Evolutionary conservation across 352 stramenopile genomes (phyloP), one percentile per base, ranked within the genome.

Genomic region (Pythium dissotocum): DNA sequence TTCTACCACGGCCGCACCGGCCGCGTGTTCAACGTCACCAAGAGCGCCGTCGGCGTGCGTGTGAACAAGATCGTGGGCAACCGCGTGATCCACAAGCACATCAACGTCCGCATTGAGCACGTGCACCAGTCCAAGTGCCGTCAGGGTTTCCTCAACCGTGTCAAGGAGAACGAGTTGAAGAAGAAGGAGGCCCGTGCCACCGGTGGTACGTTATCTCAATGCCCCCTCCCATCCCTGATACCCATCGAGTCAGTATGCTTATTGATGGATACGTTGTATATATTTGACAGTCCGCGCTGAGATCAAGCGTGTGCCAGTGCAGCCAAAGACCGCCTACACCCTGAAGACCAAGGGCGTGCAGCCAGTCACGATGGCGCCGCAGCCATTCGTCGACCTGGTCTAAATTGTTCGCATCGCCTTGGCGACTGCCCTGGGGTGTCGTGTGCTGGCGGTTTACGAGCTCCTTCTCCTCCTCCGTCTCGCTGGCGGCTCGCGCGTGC

Each of bases 21-120:
- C 69, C 96, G 99, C 65, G 93, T 99, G 70, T 99, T 97, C 94
- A 99, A 99, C 83, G 96, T 99, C 61, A 99, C 97, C 82, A 99
- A 99, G 88, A 87, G 92, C 73, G 88, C 98, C 53, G 91, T 99
- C 60, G 98, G 98, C 76, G 97, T 99, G 57, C 97, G 97, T 89
- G 97, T 99, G 63, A 99, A 99, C 94, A 99, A 99, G 88, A 83
- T 98, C 58, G 93, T 98, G 71, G 90, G 91, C 78, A 96, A 98
- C 83, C 91, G 97, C 80, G 98, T 99, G 78, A 98, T 99, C 78
- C 97, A 99, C 78, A 99, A 99, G 97, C 90, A 98, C 85, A 99
- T 99, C 78, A 98, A 99, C 90, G 96, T 99, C 61, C 95, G 98
- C 73, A 97, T 99, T 77, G 98, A 99, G 88, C 98, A 99, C 88